phyloP scores from a whole-genome alignment of 2,329 filamentous ascomycete genomes.

The Colletotrichum caudatum region DNA sequence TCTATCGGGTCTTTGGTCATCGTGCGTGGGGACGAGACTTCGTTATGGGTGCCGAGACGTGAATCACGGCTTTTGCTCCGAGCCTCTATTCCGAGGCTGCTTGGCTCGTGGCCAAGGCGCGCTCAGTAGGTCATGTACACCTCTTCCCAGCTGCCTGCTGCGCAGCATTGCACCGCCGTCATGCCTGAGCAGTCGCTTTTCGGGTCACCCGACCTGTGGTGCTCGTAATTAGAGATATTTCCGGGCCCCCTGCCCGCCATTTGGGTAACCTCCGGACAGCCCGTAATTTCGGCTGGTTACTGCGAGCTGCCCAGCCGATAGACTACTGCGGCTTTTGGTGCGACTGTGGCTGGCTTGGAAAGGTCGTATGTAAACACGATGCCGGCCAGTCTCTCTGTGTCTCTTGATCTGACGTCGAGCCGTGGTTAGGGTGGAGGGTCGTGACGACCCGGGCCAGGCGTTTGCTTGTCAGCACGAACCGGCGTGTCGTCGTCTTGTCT shows the following conservation, averaged over 20 bases:
- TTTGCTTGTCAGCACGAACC: conserved; percentile 12
- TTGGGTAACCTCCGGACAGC: conserved; percentile 23
- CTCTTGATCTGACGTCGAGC: conserved; percentile 27
- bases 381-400: neutral
- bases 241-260: conserved; percentile 4
- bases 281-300: conserved; percentile 11
- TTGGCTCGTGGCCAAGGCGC: neutral
- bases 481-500: conserved; percentile 33
- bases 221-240: conserved; percentile 7
- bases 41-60: conserved; percentile 6
- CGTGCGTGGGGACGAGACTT: neutral
- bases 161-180: neutral
- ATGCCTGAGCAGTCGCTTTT: conserved; percentile 2
- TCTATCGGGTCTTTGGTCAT: neutral
- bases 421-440: neutral
- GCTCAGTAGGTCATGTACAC: neutral
- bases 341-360: conserved; percentile 22
- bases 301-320: conserved; percentile 3
- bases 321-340: conserved; percentile 18
- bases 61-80: conserved; percentile 17
- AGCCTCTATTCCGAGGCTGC: conserved; percentile 12
- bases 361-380: neutral
- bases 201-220: conserved; percentile 7
- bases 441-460: neutral
- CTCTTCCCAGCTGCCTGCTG: neutral